Evolutionary conservation across 1,284 basidiomycete genomes (phyloP).

Genomic region (Ganoderma leucocontextum): DNA sequence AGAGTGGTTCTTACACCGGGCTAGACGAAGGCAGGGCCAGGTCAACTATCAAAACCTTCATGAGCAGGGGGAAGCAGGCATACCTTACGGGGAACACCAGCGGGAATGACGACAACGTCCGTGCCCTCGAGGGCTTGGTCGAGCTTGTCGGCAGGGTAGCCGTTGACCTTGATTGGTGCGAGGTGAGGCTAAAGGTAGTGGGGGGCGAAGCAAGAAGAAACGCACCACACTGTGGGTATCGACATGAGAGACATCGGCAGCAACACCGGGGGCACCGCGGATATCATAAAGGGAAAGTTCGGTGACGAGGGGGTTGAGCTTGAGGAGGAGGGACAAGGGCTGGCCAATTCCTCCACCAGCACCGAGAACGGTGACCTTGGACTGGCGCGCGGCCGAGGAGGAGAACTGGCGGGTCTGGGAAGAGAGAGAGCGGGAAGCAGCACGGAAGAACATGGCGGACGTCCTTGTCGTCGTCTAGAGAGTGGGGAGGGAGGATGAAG

Average conservation of each 20-base stretch:
- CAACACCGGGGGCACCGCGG: constrained; percentile 91
- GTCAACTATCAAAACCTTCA: constrained; percentile 29
- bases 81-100: constrained; percentile 96
- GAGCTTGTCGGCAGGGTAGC: constrained; percentile 86
- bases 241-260: constrained; percentile 93
- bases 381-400: constrained; percentile 74
- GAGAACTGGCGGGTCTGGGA: constrained; percentile 76
- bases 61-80: constrained; percentile 36
- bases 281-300: constrained; percentile 89
- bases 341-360: constrained; percentile 95
- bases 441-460: constrained; percentile 61
- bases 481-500: constrained; percentile 16
- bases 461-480: constrained; percentile 24
- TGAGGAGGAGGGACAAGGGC: constrained; percentile 89
- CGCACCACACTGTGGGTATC: constrained; percentile 87
- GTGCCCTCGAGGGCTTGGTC: constrained; percentile 87
- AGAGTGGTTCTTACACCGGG: constrained; percentile 69
- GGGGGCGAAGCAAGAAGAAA: constrained; percentile 23
- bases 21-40: constrained; percentile 46
- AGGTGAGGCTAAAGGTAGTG: constrained; percentile 19
- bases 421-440: constrained; percentile 57
- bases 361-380: constrained; percentile 90
- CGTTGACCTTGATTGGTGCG: constrained; percentile 64
- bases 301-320: constrained; percentile 85
- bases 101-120: constrained; percentile 96